Conservation (phyloP, 1,284 basidiomycete species). For the Pterulicium gracile region DNA sequence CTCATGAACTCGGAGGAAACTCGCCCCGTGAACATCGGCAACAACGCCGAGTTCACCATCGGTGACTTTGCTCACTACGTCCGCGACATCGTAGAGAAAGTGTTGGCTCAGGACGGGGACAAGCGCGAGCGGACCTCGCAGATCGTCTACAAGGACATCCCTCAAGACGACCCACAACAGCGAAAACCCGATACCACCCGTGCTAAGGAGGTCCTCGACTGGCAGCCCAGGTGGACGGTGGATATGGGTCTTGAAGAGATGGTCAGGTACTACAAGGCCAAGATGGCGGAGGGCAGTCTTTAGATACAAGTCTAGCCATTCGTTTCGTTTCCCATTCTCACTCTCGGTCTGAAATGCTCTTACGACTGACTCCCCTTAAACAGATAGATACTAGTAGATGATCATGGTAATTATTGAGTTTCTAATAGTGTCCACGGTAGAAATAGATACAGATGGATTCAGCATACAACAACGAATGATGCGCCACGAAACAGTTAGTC, state of each 20-base stretch:
- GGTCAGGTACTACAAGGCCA: slow-evolving; percentile 84
- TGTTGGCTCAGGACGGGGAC: slow-evolving; percentile 74
- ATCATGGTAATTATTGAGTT: too few relatives aligned
- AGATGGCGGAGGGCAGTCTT: slow-evolving; percentile 74
- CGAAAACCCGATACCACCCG: slow-evolving; percentile 87
- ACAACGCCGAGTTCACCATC: slow-evolving; percentile 91
- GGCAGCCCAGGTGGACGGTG: slow-evolving; percentile 92
- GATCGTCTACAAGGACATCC: slow-evolving; percentile 79
- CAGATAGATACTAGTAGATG: too few relatives aligned
- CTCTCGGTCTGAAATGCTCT: too few relatives aligned
- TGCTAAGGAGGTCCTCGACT: slow-evolving; percentile 77
- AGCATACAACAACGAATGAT: too few relatives aligned
- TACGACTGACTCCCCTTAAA: too few relatives aligned
- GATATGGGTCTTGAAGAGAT: slow-evolving; percentile 90
- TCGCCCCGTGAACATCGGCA: slow-evolving; percentile 93
- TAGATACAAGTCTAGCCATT: too few relatives aligned
- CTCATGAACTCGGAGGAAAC: slow-evolving; percentile 89
- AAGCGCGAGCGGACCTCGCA: slow-evolving; percentile 46
- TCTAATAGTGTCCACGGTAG: too few relatives aligned
- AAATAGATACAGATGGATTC: too few relatives aligned
- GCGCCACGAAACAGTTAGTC: too few relatives aligned
- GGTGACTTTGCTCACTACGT: slow-evolving; percentile 84
- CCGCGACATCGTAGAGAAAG: slow-evolving; percentile 80
- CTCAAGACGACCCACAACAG: slow-evolving; percentile 90
- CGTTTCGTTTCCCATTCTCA: too few relatives aligned